Base-by-base conservation (phyloP, 1,139 yeast species). In the Kodamaea arcana region DNA sequence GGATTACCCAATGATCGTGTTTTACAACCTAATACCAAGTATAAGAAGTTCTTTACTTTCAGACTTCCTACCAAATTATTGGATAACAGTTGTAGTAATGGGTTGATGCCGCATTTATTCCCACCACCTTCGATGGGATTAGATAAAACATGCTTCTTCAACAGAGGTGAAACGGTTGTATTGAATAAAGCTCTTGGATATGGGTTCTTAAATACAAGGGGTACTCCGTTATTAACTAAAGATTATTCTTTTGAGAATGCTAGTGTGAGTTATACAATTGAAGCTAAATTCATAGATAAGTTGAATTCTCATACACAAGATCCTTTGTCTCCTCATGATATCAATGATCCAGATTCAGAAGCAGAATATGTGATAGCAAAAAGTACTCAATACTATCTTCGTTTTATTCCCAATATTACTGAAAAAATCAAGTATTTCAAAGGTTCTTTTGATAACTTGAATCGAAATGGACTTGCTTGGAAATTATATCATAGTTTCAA, bases 71-170 rank as follows among this genome's bases (percentile, higher is more conserved):
- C 63, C 25, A 69, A 66, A 37, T 56, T 80, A 29, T 56, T 82
- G 27, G 88, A 81, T 47, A 71, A 69, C 24, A 58, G 69, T 2
- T 81, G 88, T 50, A 63, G 70, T 16, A 77, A 78, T 44, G 70
- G 73, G 27, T 58, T 71, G 12, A 58, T 69, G 24, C 61, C 74
- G 1, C 88, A 81, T 52, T 63, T 74, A 27, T 51, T 73, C 32
- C 66, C 82, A 7, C 88, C 88, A 0, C 87, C 88, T 10, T 69
- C 83, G 16, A 60, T 78, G 53, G 88, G 88, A 2, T 53, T 78
- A 3, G 82, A 78, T 49, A 54, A 56, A 21, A 63, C 72, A 0
- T 54, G 70, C 26, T 69, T 69, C 34, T 46, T 51, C 35, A 63
- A 60, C 30, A 49, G 63, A 31, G 70, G 69, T 3, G 63, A 58